Percentiles rank a stretch among this genome's conserved stretches.
Evolutionary conservation across 768 basidiomycete genomes (phyloP).

Genomic region (Hypholoma sublateritium): DNA sequence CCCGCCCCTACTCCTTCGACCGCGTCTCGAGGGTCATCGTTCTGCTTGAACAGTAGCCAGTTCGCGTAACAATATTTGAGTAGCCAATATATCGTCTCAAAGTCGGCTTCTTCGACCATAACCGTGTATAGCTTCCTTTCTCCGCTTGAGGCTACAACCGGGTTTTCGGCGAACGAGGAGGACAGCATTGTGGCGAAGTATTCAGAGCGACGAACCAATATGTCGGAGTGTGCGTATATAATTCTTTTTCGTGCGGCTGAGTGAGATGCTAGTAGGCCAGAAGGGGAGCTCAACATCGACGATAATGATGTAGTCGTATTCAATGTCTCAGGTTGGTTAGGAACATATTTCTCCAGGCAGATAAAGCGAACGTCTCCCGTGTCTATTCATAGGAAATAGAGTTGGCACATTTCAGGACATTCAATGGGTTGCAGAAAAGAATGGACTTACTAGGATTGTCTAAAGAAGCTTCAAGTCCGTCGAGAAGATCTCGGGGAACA

Average conservation of each 20-base stretch:
- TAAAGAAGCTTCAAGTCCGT: slow-evolving; percentile 67
- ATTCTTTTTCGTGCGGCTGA: slow-evolving; percentile 67
- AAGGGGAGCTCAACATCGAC: slow-evolving; percentile 36
- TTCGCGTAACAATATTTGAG: slow-evolving; percentile 77
- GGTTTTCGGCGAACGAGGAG: slow-evolving; percentile 68
- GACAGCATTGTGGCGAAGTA: slow-evolving; percentile 77
- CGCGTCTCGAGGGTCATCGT: slow-evolving; percentile 67
- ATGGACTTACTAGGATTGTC: slow-evolving; percentile 63
- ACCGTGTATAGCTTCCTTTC: slow-evolving; percentile 63
- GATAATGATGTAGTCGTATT: slow-evolving; percentile 31
- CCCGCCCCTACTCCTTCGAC: slow-evolving; percentile 69
- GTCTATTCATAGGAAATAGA: slow-evolving; percentile 31
- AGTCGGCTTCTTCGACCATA: slow-evolving; percentile 78
- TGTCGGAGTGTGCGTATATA: slow-evolving; percentile 79
- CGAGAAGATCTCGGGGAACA: slow-evolving; percentile 65
- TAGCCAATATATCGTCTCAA: slow-evolving; percentile 77
- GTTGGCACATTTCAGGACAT: not conserved
- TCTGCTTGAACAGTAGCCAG: slow-evolving; percentile 67
- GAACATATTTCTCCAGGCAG: slow-evolving; percentile 54
- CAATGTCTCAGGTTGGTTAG: slow-evolving; percentile 9
- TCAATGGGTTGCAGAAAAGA: not conserved
- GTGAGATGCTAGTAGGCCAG: slow-evolving; percentile 37
- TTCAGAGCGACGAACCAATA: slow-evolving; percentile 70
- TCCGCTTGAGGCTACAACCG: slow-evolving; percentile 30
- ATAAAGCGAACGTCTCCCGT: slow-evolving; percentile 80